A percentile compares a stretch with the other conserved stretches of the same genome.
These are phyloP conservation scores for Sindora glabra DNA, from an alignment of 306 rosid species.

Conservation along the genomic window DNA sequence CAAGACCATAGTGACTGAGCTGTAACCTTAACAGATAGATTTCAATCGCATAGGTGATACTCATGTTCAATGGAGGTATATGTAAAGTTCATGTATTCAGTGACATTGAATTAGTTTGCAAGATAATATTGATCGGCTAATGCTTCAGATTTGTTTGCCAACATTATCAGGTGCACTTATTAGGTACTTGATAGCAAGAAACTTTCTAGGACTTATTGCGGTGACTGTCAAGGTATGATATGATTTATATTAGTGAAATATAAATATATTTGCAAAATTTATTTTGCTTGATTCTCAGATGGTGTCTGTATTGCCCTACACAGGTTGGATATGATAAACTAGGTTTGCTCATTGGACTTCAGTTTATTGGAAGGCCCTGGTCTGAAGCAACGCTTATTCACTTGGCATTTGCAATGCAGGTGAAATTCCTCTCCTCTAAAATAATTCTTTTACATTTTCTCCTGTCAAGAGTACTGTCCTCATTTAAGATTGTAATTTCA, in stretches of 20 bases:
- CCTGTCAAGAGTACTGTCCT: neutral
- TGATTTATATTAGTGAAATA: neutral
- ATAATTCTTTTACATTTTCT: neutral
- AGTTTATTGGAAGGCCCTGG: slow-evolving; percentile 91
- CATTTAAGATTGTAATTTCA: slow-evolving; percentile 22
- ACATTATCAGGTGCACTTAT: slow-evolving; percentile 75
- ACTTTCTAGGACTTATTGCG: slow-evolving; percentile 88
- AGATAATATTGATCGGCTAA: no score
- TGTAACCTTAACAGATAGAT: no score
- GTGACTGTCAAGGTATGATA: slow-evolving; percentile 71
- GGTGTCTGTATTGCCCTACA: neutral
- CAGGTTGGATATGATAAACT: slow-evolving; percentile 77
- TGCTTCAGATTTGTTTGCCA: neutral
- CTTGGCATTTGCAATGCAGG: slow-evolving; percentile 76
- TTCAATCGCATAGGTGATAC: no score
- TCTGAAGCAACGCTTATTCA: slow-evolving; percentile 77
- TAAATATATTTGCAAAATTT: no score
- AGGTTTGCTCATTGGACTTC: slow-evolving; percentile 95
- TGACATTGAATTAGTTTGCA: no score
- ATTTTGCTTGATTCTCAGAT: neutral
- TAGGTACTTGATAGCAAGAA: slow-evolving; percentile 82
- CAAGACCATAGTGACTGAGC: no score
- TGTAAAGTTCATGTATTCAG: neutral
- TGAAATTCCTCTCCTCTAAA: slow-evolving; percentile 4
- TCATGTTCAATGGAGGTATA: slow-evolving; percentile 93